phyloP scores from a whole-genome alignment of 495 filamentous ascomycete species.

The Penicillium parvum region DNA sequence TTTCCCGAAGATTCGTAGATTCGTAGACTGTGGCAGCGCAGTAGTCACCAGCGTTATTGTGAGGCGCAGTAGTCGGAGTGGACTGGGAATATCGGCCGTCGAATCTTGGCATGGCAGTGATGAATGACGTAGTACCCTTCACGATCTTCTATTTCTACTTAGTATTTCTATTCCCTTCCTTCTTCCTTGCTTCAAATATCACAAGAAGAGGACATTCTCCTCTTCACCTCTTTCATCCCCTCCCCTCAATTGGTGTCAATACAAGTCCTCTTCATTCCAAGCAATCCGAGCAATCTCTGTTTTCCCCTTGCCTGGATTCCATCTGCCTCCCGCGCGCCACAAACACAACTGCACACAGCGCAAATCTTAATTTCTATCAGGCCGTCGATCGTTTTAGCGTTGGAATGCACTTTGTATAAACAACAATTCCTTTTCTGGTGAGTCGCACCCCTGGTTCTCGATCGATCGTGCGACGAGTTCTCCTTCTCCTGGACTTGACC shows the following conservation, averaged over 20 bases:
- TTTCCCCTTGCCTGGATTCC: constrained; percentile 4
- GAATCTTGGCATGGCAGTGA: too few relatives aligned
- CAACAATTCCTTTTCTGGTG: not conserved
- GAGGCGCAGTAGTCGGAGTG: too few relatives aligned
- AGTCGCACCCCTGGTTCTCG: not conserved
- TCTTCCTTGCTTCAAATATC: not conserved
- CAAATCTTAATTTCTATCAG: constrained; percentile 11
- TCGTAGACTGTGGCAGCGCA: constrained; percentile 2
- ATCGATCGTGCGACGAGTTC: too few relatives aligned
- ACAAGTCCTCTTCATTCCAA: not conserved
- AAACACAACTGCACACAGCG: not conserved
- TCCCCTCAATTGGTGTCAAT: not conserved
- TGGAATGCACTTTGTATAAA: constrained; percentile 6
- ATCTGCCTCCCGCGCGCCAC: constrained; percentile 11
- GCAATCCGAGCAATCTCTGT: not conserved
- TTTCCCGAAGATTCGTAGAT: too few relatives aligned
- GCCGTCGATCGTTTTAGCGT: constrained; percentile 3
- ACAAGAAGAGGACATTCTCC: too few relatives aligned
- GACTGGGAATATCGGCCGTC: too few relatives aligned
- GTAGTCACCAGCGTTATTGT: constrained; percentile 4
- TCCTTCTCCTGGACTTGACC: too few relatives aligned
- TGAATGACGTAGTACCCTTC: constrained; percentile 1
- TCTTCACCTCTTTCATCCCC: not conserved
- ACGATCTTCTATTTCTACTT: not conserved
- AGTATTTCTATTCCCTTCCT: not conserved